Evolutionary conservation across 2,329 filamentous ascomycete species (phyloP).

Genomic region (Bipolaris zeicola): DNA sequence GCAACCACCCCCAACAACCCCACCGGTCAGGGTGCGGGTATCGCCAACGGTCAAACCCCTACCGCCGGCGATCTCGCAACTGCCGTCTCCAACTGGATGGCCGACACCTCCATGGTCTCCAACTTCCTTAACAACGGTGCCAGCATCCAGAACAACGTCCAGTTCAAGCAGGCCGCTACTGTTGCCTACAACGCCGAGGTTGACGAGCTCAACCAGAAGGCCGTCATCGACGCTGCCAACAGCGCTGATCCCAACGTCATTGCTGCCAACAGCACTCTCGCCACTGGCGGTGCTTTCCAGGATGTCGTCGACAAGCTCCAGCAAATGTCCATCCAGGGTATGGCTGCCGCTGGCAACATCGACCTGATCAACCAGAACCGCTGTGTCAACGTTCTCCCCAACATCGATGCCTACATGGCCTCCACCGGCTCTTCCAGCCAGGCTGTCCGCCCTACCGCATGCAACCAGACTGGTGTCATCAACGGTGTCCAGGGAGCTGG

Average conservation of each 20-base stretch:
- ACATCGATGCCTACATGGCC: slow-evolving; percentile 46
- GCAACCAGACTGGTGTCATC: slow-evolving; percentile 43
- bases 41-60: slow-evolving; percentile 34
- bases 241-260: slow-evolving; percentile 35
- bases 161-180: slow-evolving; percentile 45
- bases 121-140: slow-evolving; percentile 45
- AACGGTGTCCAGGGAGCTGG: slow-evolving; percentile 41
- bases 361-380: slow-evolving; percentile 48
- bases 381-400: slow-evolving; percentile 45
- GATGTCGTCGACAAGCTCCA: slow-evolving; percentile 49
- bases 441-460: slow-evolving; percentile 40
- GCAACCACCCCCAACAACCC: slow-evolving; percentile 4
- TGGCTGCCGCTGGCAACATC: slow-evolving; percentile 40
- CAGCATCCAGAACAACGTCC: slow-evolving; percentile 41
- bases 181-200: slow-evolving; percentile 48
- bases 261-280: slow-evolving; percentile 47
- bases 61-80: slow-evolving; percentile 38
- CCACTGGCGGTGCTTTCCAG: slow-evolving; percentile 45
- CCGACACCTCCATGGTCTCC: slow-evolving; percentile 48
- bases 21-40: slow-evolving; percentile 26
- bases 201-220: slow-evolving; percentile 48
- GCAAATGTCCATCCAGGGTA: slow-evolving; percentile 44
- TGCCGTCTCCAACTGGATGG: slow-evolving; percentile 46
- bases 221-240: slow-evolving; percentile 42
- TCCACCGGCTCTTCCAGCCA: slow-evolving; percentile 38